Percentiles rank a stretch among this genome's conserved stretches.
These are phyloP conservation scores for Myochromella boudieri DNA, from an alignment of 768 basidiomycete genomes.

Conservation along the genomic window DNA sequence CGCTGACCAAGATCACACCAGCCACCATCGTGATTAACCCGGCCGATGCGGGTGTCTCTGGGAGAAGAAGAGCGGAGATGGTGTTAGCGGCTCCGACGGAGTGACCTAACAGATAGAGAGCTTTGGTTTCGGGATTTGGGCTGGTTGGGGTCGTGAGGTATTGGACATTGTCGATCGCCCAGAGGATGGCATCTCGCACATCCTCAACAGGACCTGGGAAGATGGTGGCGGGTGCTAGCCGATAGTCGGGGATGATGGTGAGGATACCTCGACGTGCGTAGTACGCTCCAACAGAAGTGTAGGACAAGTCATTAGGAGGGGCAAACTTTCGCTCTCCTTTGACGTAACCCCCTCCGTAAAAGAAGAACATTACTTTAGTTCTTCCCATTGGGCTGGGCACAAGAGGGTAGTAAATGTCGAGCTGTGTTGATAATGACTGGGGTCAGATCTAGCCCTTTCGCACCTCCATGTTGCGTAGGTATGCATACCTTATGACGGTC, in stretches of 20 bases:
- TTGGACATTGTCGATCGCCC: conserved; percentile 42
- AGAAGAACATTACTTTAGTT: conserved; percentile 57
- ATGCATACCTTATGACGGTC: conserved; percentile 55
- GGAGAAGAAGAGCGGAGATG: conserved; percentile 42
- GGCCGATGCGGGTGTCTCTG: conserved; percentile 26
- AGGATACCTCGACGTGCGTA: conserved; percentile 60
- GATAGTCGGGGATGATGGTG: conserved; percentile 70
- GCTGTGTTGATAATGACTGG: too few relatives aligned
- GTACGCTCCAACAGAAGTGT: conserved; percentile 57
- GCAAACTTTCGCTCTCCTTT: conserved; percentile 48
- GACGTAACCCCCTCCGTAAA: conserved; percentile 68
- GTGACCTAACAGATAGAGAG: conserved; percentile 54
- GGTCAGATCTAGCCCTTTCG: too few relatives aligned
- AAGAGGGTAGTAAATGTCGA: conserved; percentile 66
- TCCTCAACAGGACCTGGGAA: conserved; percentile 59
- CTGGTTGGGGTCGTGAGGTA: conserved; percentile 26
- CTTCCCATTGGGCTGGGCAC: conserved; percentile 22
- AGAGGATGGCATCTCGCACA: conserved; percentile 57
- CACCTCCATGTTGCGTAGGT: too few relatives aligned
- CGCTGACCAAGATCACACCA: conserved; percentile 46
- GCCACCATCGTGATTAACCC: conserved; percentile 35
- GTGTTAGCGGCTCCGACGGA: conserved; percentile 60
- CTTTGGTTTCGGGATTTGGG: conserved; percentile 37
- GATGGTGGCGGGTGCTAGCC: conserved; percentile 54
- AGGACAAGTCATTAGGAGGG: conserved; percentile 48